Evolutionary conservation across 129 eudicot species (phyloP).

Genomic region (Tagetes patula): DNA sequence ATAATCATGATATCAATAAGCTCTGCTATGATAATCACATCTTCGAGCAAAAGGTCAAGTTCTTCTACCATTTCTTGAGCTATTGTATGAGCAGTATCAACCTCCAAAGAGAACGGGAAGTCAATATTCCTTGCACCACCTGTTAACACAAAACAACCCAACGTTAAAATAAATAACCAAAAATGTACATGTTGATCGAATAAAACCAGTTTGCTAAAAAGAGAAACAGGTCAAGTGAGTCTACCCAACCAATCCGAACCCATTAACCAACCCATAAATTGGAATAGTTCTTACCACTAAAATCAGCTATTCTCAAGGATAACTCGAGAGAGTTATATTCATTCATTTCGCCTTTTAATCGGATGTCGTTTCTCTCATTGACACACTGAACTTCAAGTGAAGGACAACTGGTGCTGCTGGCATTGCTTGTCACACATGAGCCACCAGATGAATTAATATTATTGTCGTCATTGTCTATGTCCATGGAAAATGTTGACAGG

Average conservation of each 20-base stretch:
- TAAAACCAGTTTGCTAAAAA: too few relatives aligned
- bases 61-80: constrained; percentile 78
- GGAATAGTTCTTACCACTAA: constrained; percentile 36
- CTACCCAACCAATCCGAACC: too few relatives aligned
- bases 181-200: too few relatives aligned
- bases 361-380: constrained; percentile 49
- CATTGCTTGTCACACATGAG: constrained; percentile 33
- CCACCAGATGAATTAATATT: constrained; percentile 29
- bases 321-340: constrained; percentile 47
- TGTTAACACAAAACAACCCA: constrained; percentile 22
- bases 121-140: constrained; percentile 50
- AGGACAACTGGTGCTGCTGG: constrained; percentile 27
- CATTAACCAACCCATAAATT: background rate
- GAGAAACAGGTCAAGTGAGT: too few relatives aligned
- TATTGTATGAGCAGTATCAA: constrained; percentile 59
- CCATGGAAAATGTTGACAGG: constrained; percentile 45
- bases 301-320: constrained; percentile 44
- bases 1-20: constrained; percentile 55
- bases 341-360: constrained; percentile 45
- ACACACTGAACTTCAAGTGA: constrained; percentile 32
- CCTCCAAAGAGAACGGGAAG: constrained; percentile 44
- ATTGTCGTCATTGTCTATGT: constrained; percentile 41
- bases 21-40: constrained; percentile 55
- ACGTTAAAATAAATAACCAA: background rate
- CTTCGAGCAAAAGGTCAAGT: constrained; percentile 49